A percentile compares a stretch with the other conserved stretches of the same genome.
Evolutionary conservation across 78 protist species (phyloP).

Genomic region (Cavenderia fasciculata): DNA sequence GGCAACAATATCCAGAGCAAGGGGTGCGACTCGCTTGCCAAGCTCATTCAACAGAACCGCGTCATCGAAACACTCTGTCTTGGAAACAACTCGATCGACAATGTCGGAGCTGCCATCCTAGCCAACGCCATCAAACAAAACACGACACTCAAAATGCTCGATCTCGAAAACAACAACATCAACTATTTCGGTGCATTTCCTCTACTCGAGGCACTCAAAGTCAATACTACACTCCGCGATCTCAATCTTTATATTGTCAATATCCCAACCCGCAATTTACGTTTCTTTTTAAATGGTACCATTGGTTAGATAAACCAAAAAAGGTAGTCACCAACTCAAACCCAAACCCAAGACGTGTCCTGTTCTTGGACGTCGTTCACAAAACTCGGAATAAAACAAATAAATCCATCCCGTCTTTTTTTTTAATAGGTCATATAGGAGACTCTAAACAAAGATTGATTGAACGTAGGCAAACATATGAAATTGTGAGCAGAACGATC

Average conservation of each 20-base stretch:
- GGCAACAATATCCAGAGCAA: neutral
- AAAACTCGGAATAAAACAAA: no score
- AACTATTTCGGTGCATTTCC: neutral
- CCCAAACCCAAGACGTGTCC: no score
- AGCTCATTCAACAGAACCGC: neutral
- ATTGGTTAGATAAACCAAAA: no score
- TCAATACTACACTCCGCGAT: neutral
- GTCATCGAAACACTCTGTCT: neutral
- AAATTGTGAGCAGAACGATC: no score
- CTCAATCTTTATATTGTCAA: slow-evolving; percentile 1
- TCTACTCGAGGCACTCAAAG: neutral
- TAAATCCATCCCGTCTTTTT: no score
- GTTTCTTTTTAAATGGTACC: slow-evolving; percentile 18
- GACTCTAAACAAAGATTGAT: no score
- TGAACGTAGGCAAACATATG: no score
- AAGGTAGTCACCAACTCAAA: no score
- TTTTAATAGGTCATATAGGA: no score
- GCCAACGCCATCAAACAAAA: neutral
- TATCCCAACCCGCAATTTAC: slow-evolving; percentile 9
- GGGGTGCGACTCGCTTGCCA: neutral
- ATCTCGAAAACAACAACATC: neutral
- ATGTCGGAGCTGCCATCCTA: neutral
- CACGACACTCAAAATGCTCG: slow-evolving; percentile 1
- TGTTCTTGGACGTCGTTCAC: no score
- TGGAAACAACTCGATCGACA: slow-evolving; percentile 4